phyloP scores from a whole-genome alignment of 1,284 basidiomycete species.

The Trichosporon faecale region DNA sequence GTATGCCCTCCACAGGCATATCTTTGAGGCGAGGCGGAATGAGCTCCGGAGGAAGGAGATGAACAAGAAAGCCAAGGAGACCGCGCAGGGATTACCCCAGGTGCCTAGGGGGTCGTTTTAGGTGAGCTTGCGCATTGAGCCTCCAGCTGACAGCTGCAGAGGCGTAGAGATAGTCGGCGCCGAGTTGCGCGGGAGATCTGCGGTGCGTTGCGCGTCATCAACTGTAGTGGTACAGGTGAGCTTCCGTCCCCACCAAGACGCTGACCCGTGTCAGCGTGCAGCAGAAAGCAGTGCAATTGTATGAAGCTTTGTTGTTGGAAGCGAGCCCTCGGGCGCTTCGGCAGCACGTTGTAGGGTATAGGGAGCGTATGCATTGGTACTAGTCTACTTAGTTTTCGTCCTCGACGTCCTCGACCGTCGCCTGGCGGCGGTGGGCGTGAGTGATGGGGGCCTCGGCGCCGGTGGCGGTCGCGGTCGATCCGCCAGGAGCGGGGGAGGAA shows the following conservation, averaged over 20 bases:
- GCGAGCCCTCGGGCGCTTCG: not conserved
- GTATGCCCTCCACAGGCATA: slow-evolving; percentile 46
- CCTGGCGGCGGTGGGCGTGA: not conserved
- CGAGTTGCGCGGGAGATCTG: too few relatives aligned
- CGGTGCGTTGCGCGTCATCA: too few relatives aligned
- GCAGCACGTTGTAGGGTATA: not conserved
- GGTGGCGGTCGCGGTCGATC: slow-evolving; percentile 11
- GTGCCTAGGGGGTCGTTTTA: slow-evolving; percentile 30
- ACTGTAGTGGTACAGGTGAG: too few relatives aligned
- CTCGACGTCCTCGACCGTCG: slow-evolving; percentile 2
- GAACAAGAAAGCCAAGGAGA: slow-evolving; percentile 47
- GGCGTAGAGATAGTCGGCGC: too few relatives aligned
- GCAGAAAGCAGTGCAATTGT: not conserved
- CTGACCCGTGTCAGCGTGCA: too few relatives aligned
- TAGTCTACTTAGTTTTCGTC: slow-evolving; percentile 10
- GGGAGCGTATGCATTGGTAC: slow-evolving; percentile 4
- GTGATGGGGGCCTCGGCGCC: not conserved
- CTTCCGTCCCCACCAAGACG: too few relatives aligned
- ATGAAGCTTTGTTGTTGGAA: not conserved
- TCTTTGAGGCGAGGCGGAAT: slow-evolving; percentile 46
- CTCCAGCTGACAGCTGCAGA: not conserved
- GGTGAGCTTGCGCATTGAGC: not conserved
- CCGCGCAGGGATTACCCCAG: slow-evolving; percentile 38
- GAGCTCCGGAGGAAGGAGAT: slow-evolving; percentile 41
- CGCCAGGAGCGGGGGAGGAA: not conserved